Evolutionary conservation across 2,329 filamentous ascomycete species (phyloP), one percentile per base, ranked within the genome.

Genomic region (Magnaporthiopsis incrustans): DNA sequence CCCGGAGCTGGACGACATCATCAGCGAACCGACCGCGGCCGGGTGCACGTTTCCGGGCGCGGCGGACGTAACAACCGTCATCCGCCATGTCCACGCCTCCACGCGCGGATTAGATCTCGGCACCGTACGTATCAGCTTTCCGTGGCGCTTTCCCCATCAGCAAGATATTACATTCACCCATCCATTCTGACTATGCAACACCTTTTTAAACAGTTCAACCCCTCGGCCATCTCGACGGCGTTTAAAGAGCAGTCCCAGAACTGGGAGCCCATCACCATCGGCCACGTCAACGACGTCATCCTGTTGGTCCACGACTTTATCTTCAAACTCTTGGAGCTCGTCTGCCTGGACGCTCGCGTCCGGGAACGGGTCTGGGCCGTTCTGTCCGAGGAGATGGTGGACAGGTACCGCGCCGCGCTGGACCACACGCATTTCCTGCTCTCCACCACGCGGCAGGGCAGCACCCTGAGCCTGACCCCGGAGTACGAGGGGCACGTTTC

Each of bases 191-290:
- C 44, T n/a, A n/a, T 10, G n/a, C n/a, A n/a, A 10, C 4, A 6
- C 10, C 33, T 12, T 12, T 11, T 10, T 10, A 5, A 53, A 53
- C 22, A 53, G n/a, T 53, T 77, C 33, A 68, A 70, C 11, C 70
- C 71, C 0, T 67, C 72, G 0, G 65, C 83, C n/a, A 68, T 85
- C 0, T 71, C 75, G 0, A 73, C 69, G 0, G 73, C 76, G 0
- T 84, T 87, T 71, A 78, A 78, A 59, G 77, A 80, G 56, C 84
- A 88, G 65, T 79, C 83, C 0, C 67, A 68, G 15, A 83, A 82
- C 18, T 87, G 85, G 85, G 68, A 73, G 0, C 62, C 65, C 0
- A 69, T 88, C 1, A 77, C 80, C 0, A 66, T 76, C 0, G 76
- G 74, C 0, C 83, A 86, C 65, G 75, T 85, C 11, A 79, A 78